These are phyloP conservation scores for Fomitopsis betulina DNA, from an alignment of 1,284 basidiomycete genomes.

Conservation along the genomic window DNA sequence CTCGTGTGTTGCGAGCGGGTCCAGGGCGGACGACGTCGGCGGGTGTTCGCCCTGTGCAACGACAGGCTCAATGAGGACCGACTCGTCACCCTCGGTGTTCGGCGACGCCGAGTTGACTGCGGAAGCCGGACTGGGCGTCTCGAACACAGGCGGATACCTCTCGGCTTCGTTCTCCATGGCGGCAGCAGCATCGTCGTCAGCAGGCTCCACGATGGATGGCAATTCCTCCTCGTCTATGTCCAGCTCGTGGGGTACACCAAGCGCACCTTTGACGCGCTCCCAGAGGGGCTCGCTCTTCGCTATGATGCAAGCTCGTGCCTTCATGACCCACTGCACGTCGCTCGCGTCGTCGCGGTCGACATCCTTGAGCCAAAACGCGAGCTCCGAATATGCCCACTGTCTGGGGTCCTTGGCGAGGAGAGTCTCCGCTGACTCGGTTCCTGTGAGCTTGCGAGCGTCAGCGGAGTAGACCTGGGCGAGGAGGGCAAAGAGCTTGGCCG, in stretches of 20 bases:
- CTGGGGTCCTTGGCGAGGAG: conserved; percentile 39
- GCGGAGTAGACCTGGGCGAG: conserved; percentile 62
- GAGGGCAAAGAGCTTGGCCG: conserved; percentile 62
- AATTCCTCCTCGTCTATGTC: conserved; percentile 48
- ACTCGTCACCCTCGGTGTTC: conserved; percentile 16
- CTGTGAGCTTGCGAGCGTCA: conserved; percentile 19
- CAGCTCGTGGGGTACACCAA: conserved; percentile 74
- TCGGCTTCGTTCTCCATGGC: neutral
- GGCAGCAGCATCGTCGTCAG: neutral
- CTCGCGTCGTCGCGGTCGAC: conserved; percentile 53
- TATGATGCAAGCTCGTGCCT: conserved; percentile 62
- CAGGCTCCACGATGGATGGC: conserved; percentile 1
- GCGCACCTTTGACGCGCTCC: conserved; percentile 75
- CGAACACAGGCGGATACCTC: conserved; percentile 1
- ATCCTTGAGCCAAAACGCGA: conserved; percentile 55
- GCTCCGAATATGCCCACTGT: conserved; percentile 54
- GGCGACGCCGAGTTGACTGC: conserved; percentile 2
- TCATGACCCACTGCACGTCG: conserved; percentile 61
- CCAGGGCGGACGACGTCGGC: conserved; percentile 13
- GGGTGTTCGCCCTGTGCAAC: conserved; percentile 17
- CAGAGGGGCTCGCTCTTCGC: conserved; percentile 73
- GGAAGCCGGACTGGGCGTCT: conserved; percentile 13
- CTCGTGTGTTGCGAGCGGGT: conserved; percentile 15
- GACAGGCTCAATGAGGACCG: conserved; percentile 28
- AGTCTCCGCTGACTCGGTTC: conserved; percentile 19